These are phyloP conservation scores for Backusella morwellensis DNA, from an alignment of 192 early-diverging fungal genomes.

Conservation along the genomic window DNA sequence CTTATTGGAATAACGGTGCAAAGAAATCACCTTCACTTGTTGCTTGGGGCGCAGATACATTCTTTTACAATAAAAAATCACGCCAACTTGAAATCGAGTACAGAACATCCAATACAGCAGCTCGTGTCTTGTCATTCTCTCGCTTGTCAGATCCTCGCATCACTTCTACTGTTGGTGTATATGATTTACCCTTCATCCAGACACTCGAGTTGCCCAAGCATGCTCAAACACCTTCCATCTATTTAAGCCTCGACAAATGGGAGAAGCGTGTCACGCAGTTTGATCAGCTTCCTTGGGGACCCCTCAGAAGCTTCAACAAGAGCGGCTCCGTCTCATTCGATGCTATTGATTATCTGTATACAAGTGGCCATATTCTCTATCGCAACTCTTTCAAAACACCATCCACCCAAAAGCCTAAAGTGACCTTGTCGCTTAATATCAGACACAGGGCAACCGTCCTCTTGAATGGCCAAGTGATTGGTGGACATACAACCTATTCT, in stretches of 20 bases:
- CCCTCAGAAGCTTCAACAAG: slow-evolving; percentile 24
- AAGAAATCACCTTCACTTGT: slow-evolving; percentile 36
- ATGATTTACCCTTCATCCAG: slow-evolving; percentile 20
- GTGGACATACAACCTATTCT: slow-evolving; percentile 79
- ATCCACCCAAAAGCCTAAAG: slow-evolving; percentile 21
- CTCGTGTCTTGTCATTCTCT: slow-evolving; percentile 38
- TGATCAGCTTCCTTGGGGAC: slow-evolving; percentile 42
- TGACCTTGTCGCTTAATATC: slow-evolving; percentile 62
- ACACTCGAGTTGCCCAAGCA: slow-evolving; percentile 5
- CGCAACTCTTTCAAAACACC: slow-evolving; percentile 46
- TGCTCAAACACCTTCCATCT: neutral
- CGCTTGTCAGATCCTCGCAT: neutral
- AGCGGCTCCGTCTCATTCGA: slow-evolving; percentile 47
- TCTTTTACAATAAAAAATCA: slow-evolving; percentile 30
- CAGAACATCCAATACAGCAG: slow-evolving; percentile 27
- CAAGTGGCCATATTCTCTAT: slow-evolving; percentile 66
- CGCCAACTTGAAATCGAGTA: slow-evolving; percentile 29
- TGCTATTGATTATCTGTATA: slow-evolving; percentile 58
- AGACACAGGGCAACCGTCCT: slow-evolving; percentile 71
- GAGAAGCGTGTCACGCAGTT: slow-evolving; percentile 43
- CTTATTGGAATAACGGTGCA: slow-evolving; percentile 30
- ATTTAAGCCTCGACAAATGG: slow-evolving; percentile 11
- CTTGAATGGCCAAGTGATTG: slow-evolving; percentile 70
- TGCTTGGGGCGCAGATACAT: slow-evolving; percentile 52
- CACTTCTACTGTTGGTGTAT: neutral